These are phyloP conservation scores for Geranomyces variabilis DNA, from an alignment of 192 early-diverging fungal species.

Conservation along the genomic window DNA sequence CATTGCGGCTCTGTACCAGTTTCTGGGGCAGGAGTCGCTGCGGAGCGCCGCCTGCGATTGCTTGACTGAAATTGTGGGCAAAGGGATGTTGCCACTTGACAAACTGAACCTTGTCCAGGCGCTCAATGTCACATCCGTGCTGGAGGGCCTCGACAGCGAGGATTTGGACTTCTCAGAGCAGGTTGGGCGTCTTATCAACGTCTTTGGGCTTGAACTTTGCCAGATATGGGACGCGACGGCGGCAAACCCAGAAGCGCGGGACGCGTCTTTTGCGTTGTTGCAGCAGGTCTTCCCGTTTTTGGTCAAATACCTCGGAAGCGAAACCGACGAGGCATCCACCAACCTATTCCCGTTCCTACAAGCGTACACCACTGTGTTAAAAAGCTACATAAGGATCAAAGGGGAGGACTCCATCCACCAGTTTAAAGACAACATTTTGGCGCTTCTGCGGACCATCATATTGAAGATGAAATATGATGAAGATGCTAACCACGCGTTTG, in stretches of 20 bases:
- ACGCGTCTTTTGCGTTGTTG: slow-evolving; percentile 66
- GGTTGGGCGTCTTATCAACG: slow-evolving; percentile 73
- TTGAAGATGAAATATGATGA: slow-evolving; percentile 91
- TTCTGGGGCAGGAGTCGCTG: slow-evolving; percentile 59
- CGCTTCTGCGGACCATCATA: slow-evolving; percentile 68
- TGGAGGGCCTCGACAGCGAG: slow-evolving; percentile 39
- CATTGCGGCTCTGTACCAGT: slow-evolving; percentile 73
- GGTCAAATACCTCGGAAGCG: slow-evolving; percentile 77
- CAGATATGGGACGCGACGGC: slow-evolving; percentile 59
- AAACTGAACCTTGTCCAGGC: slow-evolving; percentile 85
- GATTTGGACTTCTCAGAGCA: slow-evolving; percentile 72
- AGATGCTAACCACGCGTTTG: slow-evolving; percentile 74
- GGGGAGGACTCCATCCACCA: background rate
- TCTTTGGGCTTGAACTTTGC: slow-evolving; percentile 73
- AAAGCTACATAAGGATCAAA: slow-evolving; percentile 33
- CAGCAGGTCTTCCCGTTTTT: slow-evolving; percentile 77
- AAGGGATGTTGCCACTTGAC: slow-evolving; percentile 90
- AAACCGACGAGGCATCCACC: slow-evolving; percentile 81
- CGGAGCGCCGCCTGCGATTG: slow-evolving; percentile 80
- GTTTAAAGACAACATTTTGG: slow-evolving; percentile 36
- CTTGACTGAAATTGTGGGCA: slow-evolving; percentile 81
- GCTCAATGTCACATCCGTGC: slow-evolving; percentile 60
- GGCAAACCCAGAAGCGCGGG: slow-evolving; percentile 44
- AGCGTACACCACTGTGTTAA: slow-evolving; percentile 69
- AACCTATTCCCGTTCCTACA: slow-evolving; percentile 78